Evolutionary conservation across 768 basidiomycete genomes (phyloP), one percentile per base, ranked within the genome.

Genomic region (Leccinum variicolor): DNA sequence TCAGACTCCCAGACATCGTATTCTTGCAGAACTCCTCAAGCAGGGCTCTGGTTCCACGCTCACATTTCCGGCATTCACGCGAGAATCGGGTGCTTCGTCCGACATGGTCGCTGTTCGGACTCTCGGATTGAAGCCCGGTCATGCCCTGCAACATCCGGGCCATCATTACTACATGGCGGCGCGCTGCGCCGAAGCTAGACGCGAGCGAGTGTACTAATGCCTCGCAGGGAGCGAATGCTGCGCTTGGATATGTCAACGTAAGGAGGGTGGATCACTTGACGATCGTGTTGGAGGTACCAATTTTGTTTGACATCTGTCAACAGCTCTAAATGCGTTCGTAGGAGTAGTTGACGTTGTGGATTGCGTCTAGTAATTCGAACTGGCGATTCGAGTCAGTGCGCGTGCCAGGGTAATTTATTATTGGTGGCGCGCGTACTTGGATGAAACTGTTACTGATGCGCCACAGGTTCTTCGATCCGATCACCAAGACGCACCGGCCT

Each of bases 271-370:
- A 96, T 57, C 95, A 99, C 69, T 71, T 89, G 19, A 81, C 83
- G 3, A 77, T 95, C 36, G 84, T 91, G 45, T 75, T 96, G 28
- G 96, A 99, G 81, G 94, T 90, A 55, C 34, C 26, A 13, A 36
- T 52, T 23, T 1, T 21, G 25, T 50, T 28, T 4, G n/a, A 57
- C 46, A 3, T 36, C 6, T 25, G 59, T 33, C 43, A 21, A 43
- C 53, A 95, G 92, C 80, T 99, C 2, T 95, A 93, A 68, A 97
- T 92, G 7, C 93, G 94, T 66, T 81, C 96, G 2, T 98, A 99
- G 72, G 92, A 96, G 63, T 70, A 95, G 9, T 74, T 94, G 60
- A 93, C 92, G 0, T 75, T 96, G n/a, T 92, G 86, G 81, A 89
- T 99, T 52, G 96, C 94, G 3, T 89, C 88, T 3, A 85, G 84